A percentile compares a stretch with the other conserved stretches of the same genome.
phyloP scores from a whole-genome alignment of 2,329 filamentous ascomycete species.

The Fusarium acutatum region DNA sequence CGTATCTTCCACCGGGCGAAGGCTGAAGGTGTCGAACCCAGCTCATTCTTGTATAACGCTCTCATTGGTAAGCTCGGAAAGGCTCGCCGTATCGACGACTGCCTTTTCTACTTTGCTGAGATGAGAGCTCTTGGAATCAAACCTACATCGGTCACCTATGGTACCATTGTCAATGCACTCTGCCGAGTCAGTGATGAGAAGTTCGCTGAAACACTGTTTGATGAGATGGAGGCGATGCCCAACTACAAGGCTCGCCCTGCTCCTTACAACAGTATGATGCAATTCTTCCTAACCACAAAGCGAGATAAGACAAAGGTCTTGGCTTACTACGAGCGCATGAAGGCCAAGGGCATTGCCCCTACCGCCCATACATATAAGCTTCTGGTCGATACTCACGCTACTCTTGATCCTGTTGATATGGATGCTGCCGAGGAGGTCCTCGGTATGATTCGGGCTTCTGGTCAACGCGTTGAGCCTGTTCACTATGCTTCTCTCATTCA shows the following conservation, averaged over 20 bases:
- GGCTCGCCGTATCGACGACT: slow-evolving; percentile 96
- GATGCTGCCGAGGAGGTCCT: slow-evolving; percentile 84
- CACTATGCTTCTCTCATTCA: slow-evolving; percentile 97
- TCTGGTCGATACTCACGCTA: slow-evolving; percentile 93
- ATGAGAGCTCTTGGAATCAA: slow-evolving; percentile 94
- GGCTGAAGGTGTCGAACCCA: slow-evolving; percentile 92
- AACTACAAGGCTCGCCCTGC: slow-evolving; percentile 99
- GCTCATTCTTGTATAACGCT: slow-evolving; percentile 97
- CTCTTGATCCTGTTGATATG: slow-evolving; percentile 91
- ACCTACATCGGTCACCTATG: slow-evolving; percentile 96
- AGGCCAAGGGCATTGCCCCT: slow-evolving; percentile 82
- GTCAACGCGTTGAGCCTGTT: slow-evolving; percentile 84
- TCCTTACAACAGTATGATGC: slow-evolving; percentile 99
- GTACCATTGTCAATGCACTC: slow-evolving; percentile 96
- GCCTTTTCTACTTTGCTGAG: slow-evolving; percentile 96
- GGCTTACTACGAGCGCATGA: slow-evolving; percentile 95
- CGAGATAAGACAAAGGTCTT: slow-evolving; percentile 94
- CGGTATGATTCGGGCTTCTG: slow-evolving; percentile 76
- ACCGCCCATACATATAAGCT: slow-evolving; percentile 98
- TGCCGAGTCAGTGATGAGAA: slow-evolving; percentile 98
- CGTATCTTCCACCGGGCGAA: slow-evolving; percentile 97
- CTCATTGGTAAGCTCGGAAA: slow-evolving; percentile 98
- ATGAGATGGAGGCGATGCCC: slow-evolving; percentile 98
- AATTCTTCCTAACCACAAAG: slow-evolving; percentile 98
- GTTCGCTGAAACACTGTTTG: slow-evolving; percentile 96